Percentiles rank a stretch among this genome's conserved stretches.
Conservation (phyloP, 2,329 filamentous ascomycete genomes). For the Scolecobasidium constrictum region DNA sequence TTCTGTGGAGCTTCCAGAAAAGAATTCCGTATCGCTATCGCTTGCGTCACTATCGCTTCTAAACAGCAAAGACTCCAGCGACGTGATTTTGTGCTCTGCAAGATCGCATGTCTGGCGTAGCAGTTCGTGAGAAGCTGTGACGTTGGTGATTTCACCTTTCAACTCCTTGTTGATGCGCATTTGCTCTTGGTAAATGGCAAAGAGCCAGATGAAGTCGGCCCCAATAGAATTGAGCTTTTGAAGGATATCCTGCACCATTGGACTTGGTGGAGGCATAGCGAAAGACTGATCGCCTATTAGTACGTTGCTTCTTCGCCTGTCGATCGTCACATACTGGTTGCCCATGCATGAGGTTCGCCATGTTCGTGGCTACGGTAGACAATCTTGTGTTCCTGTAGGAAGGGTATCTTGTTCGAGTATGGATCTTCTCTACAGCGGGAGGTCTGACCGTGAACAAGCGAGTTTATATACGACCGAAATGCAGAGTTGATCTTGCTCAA, state of each 20-base stretch:
- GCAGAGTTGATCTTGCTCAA: constrained; percentile 1
- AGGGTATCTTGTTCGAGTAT: constrained; percentile 4
- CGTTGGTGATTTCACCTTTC: constrained; percentile 6
- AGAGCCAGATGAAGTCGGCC: constrained; percentile 6
- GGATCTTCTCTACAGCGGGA: neutral
- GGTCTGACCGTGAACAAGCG: constrained; percentile 5
- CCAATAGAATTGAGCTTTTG: constrained; percentile 7
- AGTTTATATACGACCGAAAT: too few relatives aligned
- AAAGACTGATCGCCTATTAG: constrained; percentile 3
- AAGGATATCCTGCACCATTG: constrained; percentile 7
- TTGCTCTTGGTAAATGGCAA: constrained; percentile 5
- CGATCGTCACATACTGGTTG: constrained; percentile 2
- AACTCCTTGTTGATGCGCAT: constrained; percentile 6
- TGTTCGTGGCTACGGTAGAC: neutral
- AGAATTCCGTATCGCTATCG: constrained; percentile 5
- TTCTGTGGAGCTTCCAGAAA: constrained; percentile 4
- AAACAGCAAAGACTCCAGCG: constrained; percentile 4
- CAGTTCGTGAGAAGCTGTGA: constrained; percentile 7
- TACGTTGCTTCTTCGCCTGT: neutral
- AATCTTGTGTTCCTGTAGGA: constrained; percentile 1
- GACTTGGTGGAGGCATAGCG: constrained; percentile 2
- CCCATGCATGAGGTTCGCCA: constrained; percentile 2
- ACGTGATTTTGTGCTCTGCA: constrained; percentile 6
- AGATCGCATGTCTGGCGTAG: constrained; percentile 7
- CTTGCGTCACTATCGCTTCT: constrained; percentile 2